Evolutionary conservation across 495 filamentous ascomycete species (phyloP), one percentile per base, ranked within the genome.

Genomic region (Saxophila tyrrhenica): DNA sequence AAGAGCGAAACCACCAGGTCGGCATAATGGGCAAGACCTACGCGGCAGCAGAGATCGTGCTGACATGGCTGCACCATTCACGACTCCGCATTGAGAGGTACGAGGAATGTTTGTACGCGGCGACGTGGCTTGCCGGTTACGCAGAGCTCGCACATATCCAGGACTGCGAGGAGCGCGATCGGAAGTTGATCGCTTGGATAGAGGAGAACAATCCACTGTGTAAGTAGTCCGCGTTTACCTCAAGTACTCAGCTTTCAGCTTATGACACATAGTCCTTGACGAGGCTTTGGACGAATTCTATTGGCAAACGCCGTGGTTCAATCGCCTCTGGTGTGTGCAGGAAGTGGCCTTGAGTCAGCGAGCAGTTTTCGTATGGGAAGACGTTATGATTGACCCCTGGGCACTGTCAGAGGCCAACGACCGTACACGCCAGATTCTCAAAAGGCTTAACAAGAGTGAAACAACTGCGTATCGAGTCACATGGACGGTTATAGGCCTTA

Each of bases 291-390:
- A 23, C n/a, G 29, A 43, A 7, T 52, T 52, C 19, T 7, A 21
- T 3, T 16, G 41, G 9, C 11, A 23, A 29, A 39, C 25, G 9
- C 50, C 52, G 15, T 54, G 52, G 52, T 54, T 54, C 44, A 46
- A 48, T 17, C 39, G 52, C 16, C 41, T 48, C 19, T 54, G 52
- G 52, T 39, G 48, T 11, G 44, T 54, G 7, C 52, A 54, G 25
- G 52, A 54, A 48, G 41, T 38, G 24, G 52, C 41, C 23, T 20
- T 54, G 41, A 41, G 32, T 19, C 16, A 42, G 39, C 38, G 19
- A 1, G 35, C 50, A 0, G 23, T 43, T 19, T 21, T 52, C 17
- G 24, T 43, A 1, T 52, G 39, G 19, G 35, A 25, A 7, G 29
- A 52, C 29, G 13, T 16, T 0, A 15, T 13, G 9, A 29, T 2